Percentiles rank a stretch among this genome's conserved stretches.
Evolutionary conservation across 164 flowering plant genomes (phyloP).

Genomic region (Annona cherimola): DNA sequence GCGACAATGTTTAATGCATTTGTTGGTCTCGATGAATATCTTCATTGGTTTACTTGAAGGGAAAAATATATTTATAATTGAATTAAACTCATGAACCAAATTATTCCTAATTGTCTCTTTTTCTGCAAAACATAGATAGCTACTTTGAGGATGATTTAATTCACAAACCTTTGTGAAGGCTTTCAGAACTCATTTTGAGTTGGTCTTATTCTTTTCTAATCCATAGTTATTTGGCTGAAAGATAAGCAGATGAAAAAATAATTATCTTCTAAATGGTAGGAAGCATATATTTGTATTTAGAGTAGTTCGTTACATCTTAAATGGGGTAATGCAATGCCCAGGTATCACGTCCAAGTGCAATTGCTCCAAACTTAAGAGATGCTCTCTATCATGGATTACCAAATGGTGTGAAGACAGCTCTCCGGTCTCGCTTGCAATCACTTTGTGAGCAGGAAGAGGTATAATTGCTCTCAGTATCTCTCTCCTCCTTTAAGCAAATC

Average conservation of each 20-base stretch:
- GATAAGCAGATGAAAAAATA: background rate
- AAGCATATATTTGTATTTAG: background rate
- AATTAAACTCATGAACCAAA: no score
- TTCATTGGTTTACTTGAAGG: no score
- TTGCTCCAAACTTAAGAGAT: slow-evolving; percentile 58
- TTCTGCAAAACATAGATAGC: background rate
- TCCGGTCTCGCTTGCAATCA: slow-evolving; percentile 43
- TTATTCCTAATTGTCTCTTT: background rate
- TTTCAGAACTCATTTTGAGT: background rate
- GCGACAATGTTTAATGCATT: no score
- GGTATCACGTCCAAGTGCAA: slow-evolving; percentile 53
- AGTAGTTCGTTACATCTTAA: background rate
- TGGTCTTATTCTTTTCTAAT: background rate
- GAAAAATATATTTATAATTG: no score
- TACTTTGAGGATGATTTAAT: background rate
- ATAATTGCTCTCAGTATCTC: background rate
- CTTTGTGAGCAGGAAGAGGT: slow-evolving; percentile 50
- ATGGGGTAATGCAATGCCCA: slow-evolving; percentile 7
- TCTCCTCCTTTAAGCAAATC: background rate
- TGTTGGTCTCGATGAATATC: no score
- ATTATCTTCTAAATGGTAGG: background rate
- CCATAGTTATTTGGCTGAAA: background rate
- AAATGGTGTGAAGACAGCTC: slow-evolving; percentile 39
- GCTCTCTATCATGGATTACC: slow-evolving; percentile 56
- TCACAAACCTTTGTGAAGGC: background rate